Evolutionary conservation across 176 grass and related monocot genomes (phyloP), one percentile per base, ranked within the genome.

Genomic region (Aegilops umbellulata): DNA sequence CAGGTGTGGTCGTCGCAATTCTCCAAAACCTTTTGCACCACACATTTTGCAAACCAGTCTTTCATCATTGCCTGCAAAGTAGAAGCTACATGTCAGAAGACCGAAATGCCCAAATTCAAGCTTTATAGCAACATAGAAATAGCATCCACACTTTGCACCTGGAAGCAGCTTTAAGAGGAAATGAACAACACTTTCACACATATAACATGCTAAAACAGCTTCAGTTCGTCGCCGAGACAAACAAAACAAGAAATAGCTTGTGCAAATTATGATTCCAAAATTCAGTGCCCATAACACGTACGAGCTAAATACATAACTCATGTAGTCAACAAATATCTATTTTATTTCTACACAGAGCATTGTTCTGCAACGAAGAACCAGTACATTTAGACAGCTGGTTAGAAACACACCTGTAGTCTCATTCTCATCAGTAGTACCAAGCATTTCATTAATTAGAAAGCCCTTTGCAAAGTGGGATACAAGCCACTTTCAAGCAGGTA

Each of bases 371-470:
- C 51, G 27, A 75, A 74, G 67, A 83, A 69, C 6, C 27, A 25
- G 13, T 16, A 65, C 1, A 65, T 3, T 4, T 53, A 19, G 8
- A 77, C 36, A 10, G 14, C 47, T 82, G 25, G 35, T 73, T 70
- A 4, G 60, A 85, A 70, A 82, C 23, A 73, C 76, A 97, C 92
- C 95, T 97, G 90, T 74, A 97, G 66, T 16, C 62, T 83, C 91
- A 90, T 97, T 97, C 87, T 97, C 92, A 84, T 93, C 92, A 74
- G 87, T 90, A 62, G 92, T 89, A 53, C 92, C 95, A 75, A 95
- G 76, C 81, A 97, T 44, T 4, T 44, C 42, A 44, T 36, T 38
- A 38, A 38, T 38, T 8, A 42, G 23, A 47, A 58, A 66, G 10
- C 4, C 17, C 35, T 64, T 44, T 34, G 44, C 9, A 1, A 60